These are phyloP conservation scores for Cryphonectria radicalis DNA, from an alignment of 2,329 filamentous ascomycete genomes.

Conservation along the genomic window DNA sequence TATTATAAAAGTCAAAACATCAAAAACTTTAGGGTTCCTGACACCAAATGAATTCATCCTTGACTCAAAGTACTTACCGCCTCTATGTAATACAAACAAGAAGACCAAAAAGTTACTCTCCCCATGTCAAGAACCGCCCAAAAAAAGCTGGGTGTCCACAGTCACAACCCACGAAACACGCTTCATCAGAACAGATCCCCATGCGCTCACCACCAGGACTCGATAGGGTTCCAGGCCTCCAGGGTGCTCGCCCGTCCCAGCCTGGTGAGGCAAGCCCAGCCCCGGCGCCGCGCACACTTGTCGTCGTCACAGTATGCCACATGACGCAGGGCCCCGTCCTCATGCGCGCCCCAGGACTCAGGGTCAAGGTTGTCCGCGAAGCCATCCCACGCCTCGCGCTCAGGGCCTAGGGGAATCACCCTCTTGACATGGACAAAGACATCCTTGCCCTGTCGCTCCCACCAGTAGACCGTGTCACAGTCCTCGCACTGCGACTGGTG, in stretches of 20 bases:
- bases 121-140: too few relatives aligned
- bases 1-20: too few relatives aligned
- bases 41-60: too few relatives aligned
- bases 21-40: too few relatives aligned
- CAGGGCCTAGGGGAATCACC: neutral
- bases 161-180: too few relatives aligned
- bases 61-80: too few relatives aligned
- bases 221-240: too few relatives aligned
- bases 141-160: too few relatives aligned
- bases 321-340: neutral
- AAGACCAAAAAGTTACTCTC: too few relatives aligned
- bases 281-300: neutral
- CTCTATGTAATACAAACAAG: too few relatives aligned
- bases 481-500: neutral
- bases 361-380: neutral
- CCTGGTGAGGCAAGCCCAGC: neutral
- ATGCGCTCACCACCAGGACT: too few relatives aligned
- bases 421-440: neutral
- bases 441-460: neutral
- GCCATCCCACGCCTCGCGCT: neutral
- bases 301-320: neutral
- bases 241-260: neutral
- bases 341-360: neutral
- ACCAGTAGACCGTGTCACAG: neutral
- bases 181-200: too few relatives aligned